These are phyloP conservation scores for Boechera divaricarpa DNA, from an alignment of 345 rosid genomes.

Conservation along the genomic window DNA sequence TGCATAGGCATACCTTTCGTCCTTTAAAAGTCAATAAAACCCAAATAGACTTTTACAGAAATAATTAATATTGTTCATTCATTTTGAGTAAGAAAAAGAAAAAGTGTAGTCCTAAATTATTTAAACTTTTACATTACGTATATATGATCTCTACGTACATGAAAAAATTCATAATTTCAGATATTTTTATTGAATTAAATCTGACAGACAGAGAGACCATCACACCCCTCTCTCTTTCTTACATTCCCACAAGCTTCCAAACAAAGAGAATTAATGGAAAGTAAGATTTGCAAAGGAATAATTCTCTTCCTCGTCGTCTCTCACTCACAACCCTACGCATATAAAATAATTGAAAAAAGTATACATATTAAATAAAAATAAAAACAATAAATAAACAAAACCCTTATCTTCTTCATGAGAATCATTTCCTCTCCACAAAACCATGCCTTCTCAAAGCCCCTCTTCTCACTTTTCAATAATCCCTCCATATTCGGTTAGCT, in stretches of 20 bases:
- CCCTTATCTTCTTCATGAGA: constrained; percentile 63
- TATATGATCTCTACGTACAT: constrained; percentile 44
- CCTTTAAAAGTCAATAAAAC: constrained; percentile 57
- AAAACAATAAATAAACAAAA: constrained; percentile 39
- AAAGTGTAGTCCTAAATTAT: constrained; percentile 39
- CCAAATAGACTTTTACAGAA: constrained; percentile 42
- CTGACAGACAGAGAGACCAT: constrained; percentile 46
- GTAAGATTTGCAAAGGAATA: constrained; percentile 66
- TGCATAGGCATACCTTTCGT: constrained; percentile 46
- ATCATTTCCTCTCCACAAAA: constrained; percentile 50
- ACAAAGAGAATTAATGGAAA: constrained; percentile 91
- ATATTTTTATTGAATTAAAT: constrained; percentile 31
- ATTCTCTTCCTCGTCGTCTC: constrained; percentile 46
- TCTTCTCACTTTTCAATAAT: constrained; percentile 29
- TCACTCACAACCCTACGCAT: constrained; percentile 42
- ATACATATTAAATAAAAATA: background rate
- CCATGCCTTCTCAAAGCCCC: constrained; percentile 49
- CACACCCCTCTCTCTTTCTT: constrained; percentile 48
- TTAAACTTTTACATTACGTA: constrained; percentile 40
- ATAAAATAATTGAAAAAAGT: constrained; percentile 6
- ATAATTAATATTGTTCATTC: constrained; percentile 45
- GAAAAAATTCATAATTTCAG: constrained; percentile 28
- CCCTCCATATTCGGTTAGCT: constrained; percentile 19
- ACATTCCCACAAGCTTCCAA: constrained; percentile 85
- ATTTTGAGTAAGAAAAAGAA: constrained; percentile 36